Percentiles rank a stretch among this genome's conserved stretches.
phyloP scores from a whole-genome alignment of 768 basidiomycete species.

The Pluteus cervinus region DNA sequence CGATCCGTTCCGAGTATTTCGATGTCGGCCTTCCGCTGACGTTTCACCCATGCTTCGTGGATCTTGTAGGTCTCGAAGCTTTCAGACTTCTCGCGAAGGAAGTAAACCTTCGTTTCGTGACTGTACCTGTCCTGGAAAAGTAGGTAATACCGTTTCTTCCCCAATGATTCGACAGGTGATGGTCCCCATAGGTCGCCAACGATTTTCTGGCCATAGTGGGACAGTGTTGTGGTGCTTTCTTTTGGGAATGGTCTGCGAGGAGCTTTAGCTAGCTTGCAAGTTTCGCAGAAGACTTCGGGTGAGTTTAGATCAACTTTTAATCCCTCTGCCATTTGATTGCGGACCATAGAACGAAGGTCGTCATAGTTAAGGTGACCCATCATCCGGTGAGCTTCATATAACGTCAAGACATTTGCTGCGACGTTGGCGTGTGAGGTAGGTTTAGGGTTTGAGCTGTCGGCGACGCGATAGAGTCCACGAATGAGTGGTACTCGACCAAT shows the following conservation, averaged over 20 bases:
- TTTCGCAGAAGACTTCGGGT: neutral
- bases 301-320: neutral
- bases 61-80: conserved; percentile 14
- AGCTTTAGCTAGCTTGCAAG: neutral
- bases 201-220: conserved; percentile 23
- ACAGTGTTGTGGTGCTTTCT: neutral
- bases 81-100: conserved; percentile 14
- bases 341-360: neutral
- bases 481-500: too few species aligned
- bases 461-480: too few species aligned
- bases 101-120: conserved; percentile 14
- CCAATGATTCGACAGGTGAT: conserved; percentile 18
- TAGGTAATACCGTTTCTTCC: conserved; percentile 25
- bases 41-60: conserved; percentile 21
- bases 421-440: too few species aligned
- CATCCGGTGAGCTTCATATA: conserved; percentile 10
- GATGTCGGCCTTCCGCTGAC: conserved; percentile 17
- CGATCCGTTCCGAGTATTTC: conserved; percentile 15
- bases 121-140: conserved; percentile 30
- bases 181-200: neutral
- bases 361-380: neutral
- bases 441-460: too few species aligned
- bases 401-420: conserved; percentile 8
- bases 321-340: neutral
- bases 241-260: neutral